phyloP scores from a whole-genome alignment of 805 yeast genomes.

The Saturnispora dispora region DNA sequence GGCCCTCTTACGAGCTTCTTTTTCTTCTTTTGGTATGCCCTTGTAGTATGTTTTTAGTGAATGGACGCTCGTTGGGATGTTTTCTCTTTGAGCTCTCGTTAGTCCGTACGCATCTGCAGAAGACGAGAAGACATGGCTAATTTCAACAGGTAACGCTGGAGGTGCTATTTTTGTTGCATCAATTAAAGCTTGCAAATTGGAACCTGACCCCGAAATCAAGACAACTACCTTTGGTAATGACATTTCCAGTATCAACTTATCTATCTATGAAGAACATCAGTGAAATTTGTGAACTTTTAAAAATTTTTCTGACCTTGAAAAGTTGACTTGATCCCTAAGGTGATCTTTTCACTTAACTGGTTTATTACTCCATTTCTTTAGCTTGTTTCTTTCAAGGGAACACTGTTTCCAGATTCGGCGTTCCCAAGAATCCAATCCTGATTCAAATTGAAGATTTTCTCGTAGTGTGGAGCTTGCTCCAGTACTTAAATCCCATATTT shows the following conservation, averaged over 20 bases:
- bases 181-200: constrained; percentile 91
- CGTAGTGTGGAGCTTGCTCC: constrained; percentile 9
- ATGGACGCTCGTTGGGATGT: constrained; percentile 67
- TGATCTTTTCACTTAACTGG: not conserved
- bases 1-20: constrained; percentile 45
- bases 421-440: constrained; percentile 69
- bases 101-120: constrained; percentile 82
- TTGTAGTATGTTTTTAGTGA: constrained; percentile 64
- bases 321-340: constrained; percentile 1
- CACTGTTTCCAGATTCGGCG: constrained; percentile 46
- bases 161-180: constrained; percentile 46
- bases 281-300: not conserved
- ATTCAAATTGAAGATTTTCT: constrained; percentile 37
- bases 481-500: constrained; percentile 52
- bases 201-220: constrained; percentile 88
- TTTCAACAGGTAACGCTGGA: constrained; percentile 33
- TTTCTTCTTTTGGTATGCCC: constrained; percentile 64
- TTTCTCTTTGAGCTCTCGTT: constrained; percentile 59
- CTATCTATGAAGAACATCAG: not conserved
- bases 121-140: constrained; percentile 78
- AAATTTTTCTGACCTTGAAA: not conserved
- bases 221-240: constrained; percentile 44
- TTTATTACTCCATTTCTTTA: constrained; percentile 1
- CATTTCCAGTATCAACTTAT: not conserved
- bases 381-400: constrained; percentile 20